Conservation (phyloP, 176 grass and related monocot species). For the Carex scoparia region DNA sequence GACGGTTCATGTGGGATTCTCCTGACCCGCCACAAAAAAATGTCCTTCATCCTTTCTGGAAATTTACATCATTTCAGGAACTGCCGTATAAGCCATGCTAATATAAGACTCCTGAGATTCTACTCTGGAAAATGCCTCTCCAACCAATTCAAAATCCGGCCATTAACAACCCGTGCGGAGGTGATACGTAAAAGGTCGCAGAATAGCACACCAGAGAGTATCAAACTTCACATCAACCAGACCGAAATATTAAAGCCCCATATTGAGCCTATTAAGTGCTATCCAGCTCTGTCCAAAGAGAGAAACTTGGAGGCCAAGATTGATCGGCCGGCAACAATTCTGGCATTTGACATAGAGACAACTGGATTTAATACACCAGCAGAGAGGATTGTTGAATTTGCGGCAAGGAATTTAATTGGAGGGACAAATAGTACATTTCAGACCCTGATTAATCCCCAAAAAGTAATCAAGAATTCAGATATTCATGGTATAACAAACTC, state of each 20-base stretch:
- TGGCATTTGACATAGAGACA: constrained; percentile 73
- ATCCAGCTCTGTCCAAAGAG: constrained; percentile 15
- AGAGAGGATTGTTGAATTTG: constrained; percentile 68
- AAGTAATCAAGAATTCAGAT: background rate
- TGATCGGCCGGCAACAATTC: constrained; percentile 45
- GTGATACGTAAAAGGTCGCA: constrained; percentile 6
- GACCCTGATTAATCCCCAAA: constrained; percentile 73
- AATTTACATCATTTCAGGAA: constrained; percentile 50
- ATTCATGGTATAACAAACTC: constrained; percentile 35
- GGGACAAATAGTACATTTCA: constrained; percentile 82
- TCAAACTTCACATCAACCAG: constrained; percentile 7
- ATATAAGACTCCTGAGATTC: constrained; percentile 21
- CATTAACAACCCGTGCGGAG: constrained; percentile 31
- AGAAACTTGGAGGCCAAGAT: constrained; percentile 28
- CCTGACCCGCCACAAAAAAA: constrained; percentile 15
- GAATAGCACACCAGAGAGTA: constrained; percentile 10
- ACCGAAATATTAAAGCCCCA: constrained; percentile 24
- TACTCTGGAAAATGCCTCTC: constrained; percentile 32
- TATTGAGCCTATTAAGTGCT: constrained; percentile 29
- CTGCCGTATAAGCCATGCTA: constrained; percentile 24
- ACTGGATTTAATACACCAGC: constrained; percentile 38
- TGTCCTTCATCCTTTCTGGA: constrained; percentile 42
- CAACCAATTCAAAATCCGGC: constrained; percentile 24
- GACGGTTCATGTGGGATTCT: background rate
- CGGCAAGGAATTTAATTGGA: constrained; percentile 58